Evolutionary conservation across 805 yeast species (phyloP), one percentile per base, ranked within the genome.

Genomic region (Metschnikowia lachancei): DNA sequence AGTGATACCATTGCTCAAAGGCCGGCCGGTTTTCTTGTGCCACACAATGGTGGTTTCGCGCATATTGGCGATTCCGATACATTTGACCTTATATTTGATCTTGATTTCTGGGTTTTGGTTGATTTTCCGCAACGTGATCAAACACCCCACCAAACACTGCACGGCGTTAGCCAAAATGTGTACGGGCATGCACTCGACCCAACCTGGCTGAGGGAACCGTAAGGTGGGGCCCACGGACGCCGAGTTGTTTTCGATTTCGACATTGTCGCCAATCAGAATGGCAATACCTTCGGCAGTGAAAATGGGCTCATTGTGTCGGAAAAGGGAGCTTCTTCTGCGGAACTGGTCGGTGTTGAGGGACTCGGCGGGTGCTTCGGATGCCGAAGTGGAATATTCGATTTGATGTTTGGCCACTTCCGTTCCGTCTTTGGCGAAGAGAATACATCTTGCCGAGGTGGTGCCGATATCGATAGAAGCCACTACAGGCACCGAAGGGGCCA

Each of bases 181-280:
- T 42, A 78, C 78, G 10, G 97, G 97, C 72, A 86, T 85, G 67
- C 94, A 90, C 69, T 91, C 97, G 31, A 89, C 94, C 97, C 97
- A 90, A 28, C 95, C 94, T 2, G 92, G 90, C 53, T 80, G 77
- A 2, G 94, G 92, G 63, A 83, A 85, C 49, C 81, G 67, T 44
- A 85, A 69, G n/a, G 94, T 85, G 41, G 91, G 90, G 29, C 81
- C 82, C 20, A 67, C 72, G 30, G 74, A 65, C 6, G 75, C 71
- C 24, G 74, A 63, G 60, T 71, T 70, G 54, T 78, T 80, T 64
- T 85, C 91, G 53, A 85, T 80, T 56, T 80, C 85, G 43, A 85
- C 66, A 51, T 76, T 72, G 50, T 77, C 81, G 49, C 74, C 58
- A 47, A 80, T 80, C 44, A 80, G 76, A 58, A 85, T 80, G 18